Evolutionary conservation across 176 grass and related monocot species (phyloP).

Genomic region (Oryza rufipogon): DNA sequence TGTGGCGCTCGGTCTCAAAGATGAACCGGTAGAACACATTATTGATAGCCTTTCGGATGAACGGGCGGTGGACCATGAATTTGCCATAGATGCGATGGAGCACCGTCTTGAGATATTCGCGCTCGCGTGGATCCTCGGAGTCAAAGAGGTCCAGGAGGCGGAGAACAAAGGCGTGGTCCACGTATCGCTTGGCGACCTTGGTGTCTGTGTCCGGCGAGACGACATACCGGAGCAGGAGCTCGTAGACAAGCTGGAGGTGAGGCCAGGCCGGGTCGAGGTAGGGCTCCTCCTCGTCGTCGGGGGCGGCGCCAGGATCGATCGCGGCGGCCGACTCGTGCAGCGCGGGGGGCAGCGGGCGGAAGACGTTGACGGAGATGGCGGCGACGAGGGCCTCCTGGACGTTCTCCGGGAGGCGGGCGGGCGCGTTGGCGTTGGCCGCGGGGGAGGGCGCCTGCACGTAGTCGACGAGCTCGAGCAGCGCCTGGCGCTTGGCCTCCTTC

Average conservation of each 20-base stretch:
- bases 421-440: constrained; percentile 34
- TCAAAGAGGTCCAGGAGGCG: constrained; percentile 80
- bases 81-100: constrained; percentile 92
- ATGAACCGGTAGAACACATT: constrained; percentile 93
- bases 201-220: constrained; percentile 85
- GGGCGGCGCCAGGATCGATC: constrained; percentile 57
- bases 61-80: constrained; percentile 92
- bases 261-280: constrained; percentile 87
- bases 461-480: constrained; percentile 79
- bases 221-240: constrained; percentile 79
- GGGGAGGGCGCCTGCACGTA: constrained; percentile 69
- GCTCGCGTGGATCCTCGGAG: constrained; percentile 86
- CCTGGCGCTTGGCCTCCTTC: constrained; percentile 91
- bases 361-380: constrained; percentile 73
- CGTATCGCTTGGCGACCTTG: constrained; percentile 80
- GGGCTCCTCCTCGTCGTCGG: constrained; percentile 87
- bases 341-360: constrained; percentile 71
- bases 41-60: constrained; percentile 86
- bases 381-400: constrained; percentile 77
- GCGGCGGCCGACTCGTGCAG: constrained; percentile 57
- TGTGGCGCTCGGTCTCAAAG: constrained; percentile 85
- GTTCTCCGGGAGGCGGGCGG: constrained; percentile 59
- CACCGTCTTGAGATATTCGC: constrained; percentile 85
- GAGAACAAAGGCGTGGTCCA: constrained; percentile 85
- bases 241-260: constrained; percentile 81